phyloP scores from a whole-genome alignment of 768 basidiomycete species.

The Trametes cubensis region DNA sequence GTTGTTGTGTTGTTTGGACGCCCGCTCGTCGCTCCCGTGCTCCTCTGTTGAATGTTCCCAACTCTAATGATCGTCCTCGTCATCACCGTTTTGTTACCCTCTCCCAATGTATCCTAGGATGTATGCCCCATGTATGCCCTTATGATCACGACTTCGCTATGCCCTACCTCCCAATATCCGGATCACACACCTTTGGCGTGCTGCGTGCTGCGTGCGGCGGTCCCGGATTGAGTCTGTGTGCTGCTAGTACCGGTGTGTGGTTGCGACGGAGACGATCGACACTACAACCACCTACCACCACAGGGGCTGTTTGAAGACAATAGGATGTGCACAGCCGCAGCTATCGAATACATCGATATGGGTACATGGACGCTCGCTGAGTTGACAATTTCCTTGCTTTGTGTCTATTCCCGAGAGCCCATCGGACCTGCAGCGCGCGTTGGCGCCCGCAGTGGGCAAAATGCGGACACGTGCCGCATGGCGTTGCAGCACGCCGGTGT shows the following conservation, averaged over 20 bases:
- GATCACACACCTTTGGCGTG: neutral
- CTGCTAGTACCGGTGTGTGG: neutral
- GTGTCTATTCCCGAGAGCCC: slow-evolving; percentile 10
- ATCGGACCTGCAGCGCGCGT: slow-evolving; percentile 12
- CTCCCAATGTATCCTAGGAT: slow-evolving; percentile 1
- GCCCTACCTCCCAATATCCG: neutral
- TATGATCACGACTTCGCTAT: neutral
- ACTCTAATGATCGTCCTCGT: neutral
- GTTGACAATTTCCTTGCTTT: slow-evolving; percentile 1
- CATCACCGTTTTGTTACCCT: neutral
- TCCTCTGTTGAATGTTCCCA: neutral
- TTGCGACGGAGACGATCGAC: slow-evolving; percentile 8
- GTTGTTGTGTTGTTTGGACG: neutral
- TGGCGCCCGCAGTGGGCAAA: neutral
- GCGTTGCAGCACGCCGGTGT: too few relatives aligned
- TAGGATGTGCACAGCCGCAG: neutral
- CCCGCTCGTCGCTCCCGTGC: neutral
- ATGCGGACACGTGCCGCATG: slow-evolving; percentile 15
- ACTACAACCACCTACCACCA: neutral
- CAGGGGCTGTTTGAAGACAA: neutral
- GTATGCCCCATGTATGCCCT: neutral
- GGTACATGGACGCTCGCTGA: slow-evolving; percentile 17
- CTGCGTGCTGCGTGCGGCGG: neutral
- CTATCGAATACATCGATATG: slow-evolving; percentile 8
- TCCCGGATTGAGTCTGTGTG: neutral